A percentile compares a stretch with the other conserved stretches of the same genome.
These are phyloP conservation scores for Artemisia annua DNA, from an alignment of 129 eudicot genomes.

Conservation along the genomic window DNA sequence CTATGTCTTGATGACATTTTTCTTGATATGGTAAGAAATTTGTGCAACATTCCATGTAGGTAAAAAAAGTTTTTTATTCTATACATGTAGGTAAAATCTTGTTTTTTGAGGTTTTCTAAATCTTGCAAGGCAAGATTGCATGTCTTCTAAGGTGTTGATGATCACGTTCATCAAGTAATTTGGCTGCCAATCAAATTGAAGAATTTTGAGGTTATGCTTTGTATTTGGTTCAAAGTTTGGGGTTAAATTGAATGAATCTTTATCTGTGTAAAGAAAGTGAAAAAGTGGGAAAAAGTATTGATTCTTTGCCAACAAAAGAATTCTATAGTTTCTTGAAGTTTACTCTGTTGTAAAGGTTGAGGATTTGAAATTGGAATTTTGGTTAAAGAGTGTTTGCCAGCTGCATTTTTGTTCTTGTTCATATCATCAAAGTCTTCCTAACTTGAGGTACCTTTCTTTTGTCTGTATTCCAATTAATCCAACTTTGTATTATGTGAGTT, in stretches of 20 bases:
- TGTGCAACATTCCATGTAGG: too few relatives aligned
- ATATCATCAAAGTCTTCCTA: conserved; percentile 34
- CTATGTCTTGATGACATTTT: too few relatives aligned
- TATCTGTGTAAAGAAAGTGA: conserved; percentile 29
- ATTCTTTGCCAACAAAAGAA: conserved; percentile 45
- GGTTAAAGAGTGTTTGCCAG: conserved; percentile 33
- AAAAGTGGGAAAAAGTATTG: conserved; percentile 14
- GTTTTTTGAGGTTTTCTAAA: conserved; percentile 17
- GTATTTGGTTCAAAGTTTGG: conserved; percentile 7
- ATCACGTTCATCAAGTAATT: conserved; percentile 35
- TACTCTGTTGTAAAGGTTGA: conserved; percentile 38
- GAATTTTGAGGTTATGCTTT: conserved; percentile 16
- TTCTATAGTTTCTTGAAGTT: conserved; percentile 36
- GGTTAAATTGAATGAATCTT: conserved; percentile 33
- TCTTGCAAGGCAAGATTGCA: conserved; percentile 37
- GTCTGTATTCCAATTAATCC: conserved; percentile 18
- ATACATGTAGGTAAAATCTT: not conserved
- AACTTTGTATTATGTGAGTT: conserved; percentile 24
- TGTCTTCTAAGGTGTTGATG: conserved; percentile 41
- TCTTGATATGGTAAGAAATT: too few relatives aligned
- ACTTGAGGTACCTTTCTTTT: conserved; percentile 34
- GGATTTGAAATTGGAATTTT: conserved; percentile 31
- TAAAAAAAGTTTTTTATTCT: too few relatives aligned
- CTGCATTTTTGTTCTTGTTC: conserved; percentile 30
- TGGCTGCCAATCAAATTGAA: conserved; percentile 29